A percentile compares a stretch with the other conserved stretches of the same genome.
phyloP scores from a whole-genome alignment of 805 yeast genomes.

The Candida hispaniensis region DNA sequence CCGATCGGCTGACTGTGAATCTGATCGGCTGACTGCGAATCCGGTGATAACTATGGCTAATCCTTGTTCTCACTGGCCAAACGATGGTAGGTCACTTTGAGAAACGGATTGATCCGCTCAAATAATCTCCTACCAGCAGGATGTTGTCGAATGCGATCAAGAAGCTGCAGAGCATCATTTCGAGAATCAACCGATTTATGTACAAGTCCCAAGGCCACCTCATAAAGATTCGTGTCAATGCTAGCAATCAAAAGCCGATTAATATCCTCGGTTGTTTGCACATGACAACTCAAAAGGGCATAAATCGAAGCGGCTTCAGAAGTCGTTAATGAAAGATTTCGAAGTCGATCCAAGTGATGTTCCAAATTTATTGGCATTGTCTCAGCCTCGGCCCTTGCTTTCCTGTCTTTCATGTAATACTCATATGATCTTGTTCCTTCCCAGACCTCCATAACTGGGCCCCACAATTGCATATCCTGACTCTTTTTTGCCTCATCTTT shows the following conservation, averaged over 20 bases:
- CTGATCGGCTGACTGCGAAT: no score
- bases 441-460: constrained; percentile 27
- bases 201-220: constrained; percentile 26
- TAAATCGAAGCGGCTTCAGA: constrained; percentile 24
- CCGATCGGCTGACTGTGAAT: no score
- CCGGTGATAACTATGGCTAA: no score
- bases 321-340: constrained; percentile 21
- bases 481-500: constrained; percentile 21
- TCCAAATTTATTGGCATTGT: constrained; percentile 23
- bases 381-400: no score
- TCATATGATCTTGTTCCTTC: constrained; percentile 19
- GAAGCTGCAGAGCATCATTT: constrained; percentile 20
- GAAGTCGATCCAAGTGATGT: constrained; percentile 25
- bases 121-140: constrained; percentile 25
- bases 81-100: constrained; percentile 22
- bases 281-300: constrained; percentile 21
- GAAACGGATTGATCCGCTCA: constrained; percentile 22
- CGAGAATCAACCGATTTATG: constrained; percentile 25
- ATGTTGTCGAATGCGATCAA: constrained; percentile 24
- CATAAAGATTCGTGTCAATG: constrained; percentile 23
- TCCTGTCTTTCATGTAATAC: constrained; percentile 5
- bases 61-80: constrained; percentile 17
- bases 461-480: constrained; percentile 22
- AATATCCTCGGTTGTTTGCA: constrained; percentile 25
- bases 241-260: constrained; percentile 24